Percentiles rank a stretch among this genome's conserved stretches.
Conservation (phyloP, 2,329 filamentous ascomycete species). For the Colletotrichum caudatum region DNA sequence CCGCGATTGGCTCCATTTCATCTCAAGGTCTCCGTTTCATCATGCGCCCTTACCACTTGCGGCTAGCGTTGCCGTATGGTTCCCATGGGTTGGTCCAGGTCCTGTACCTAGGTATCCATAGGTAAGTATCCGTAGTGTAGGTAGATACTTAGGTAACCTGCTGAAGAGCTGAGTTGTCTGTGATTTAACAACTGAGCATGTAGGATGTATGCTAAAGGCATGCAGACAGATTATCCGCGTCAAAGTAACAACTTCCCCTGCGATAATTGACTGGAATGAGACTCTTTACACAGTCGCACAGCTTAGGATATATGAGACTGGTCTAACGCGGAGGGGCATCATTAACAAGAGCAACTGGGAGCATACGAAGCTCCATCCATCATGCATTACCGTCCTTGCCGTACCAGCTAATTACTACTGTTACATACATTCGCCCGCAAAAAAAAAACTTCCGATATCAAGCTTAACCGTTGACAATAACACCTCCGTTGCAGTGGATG, state of each 20-base stretch:
- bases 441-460: background rate
- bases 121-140: too few relatives aligned
- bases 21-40: constrained; percentile 31
- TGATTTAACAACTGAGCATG: background rate
- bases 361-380: background rate
- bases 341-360: too few relatives aligned
- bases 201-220: background rate
- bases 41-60: constrained; percentile 5
- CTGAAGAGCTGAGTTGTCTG: background rate
- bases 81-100: background rate
- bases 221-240: too few relatives aligned
- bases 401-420: constrained; percentile 13
- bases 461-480: constrained; percentile 60
- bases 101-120: background rate
- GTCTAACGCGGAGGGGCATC: background rate
- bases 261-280: accelerated
- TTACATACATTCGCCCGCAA: background rate
- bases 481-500: constrained; percentile 65
- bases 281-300: background rate
- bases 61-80: constrained; percentile 28
- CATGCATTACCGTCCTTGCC: constrained; percentile 28
- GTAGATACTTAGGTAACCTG: too few relatives aligned
- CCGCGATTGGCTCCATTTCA: constrained; percentile 31
- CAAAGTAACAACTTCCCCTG: too few relatives aligned
- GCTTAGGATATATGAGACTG: too few relatives aligned